Percentiles rank a stretch among this genome's conserved stretches.
phyloP scores from a whole-genome alignment of 2,329 filamentous ascomycete genomes.

The Pestalotiopsis sp. region DNA sequence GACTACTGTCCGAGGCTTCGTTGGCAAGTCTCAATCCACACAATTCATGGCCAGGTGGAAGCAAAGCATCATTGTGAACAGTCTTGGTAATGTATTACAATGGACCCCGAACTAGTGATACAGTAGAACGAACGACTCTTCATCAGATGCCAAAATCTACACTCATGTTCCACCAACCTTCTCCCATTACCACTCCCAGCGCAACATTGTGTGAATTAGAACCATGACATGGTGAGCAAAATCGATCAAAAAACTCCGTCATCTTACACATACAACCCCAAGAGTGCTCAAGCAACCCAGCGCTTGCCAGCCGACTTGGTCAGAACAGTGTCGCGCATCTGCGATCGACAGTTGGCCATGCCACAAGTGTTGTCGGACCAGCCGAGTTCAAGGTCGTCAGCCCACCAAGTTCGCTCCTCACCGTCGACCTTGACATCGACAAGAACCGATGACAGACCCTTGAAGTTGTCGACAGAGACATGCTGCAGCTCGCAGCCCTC shows the following conservation, averaged over 20 bases:
- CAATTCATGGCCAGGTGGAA: background rate
- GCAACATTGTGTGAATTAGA: background rate
- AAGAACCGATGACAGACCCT: constrained; percentile 35
- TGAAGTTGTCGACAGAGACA: constrained; percentile 24
- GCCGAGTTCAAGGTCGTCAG: constrained; percentile 44
- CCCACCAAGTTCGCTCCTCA: constrained; percentile 45
- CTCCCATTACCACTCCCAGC: constrained; percentile 8
- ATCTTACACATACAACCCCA: too few relatives aligned
- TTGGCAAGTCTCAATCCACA: background rate
- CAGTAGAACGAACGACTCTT: background rate
- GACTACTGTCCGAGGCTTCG: background rate
- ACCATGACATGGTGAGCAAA: constrained; percentile 26
- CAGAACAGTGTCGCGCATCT: constrained; percentile 30
- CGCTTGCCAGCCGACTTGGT: constrained; percentile 20
- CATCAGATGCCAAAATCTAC: constrained; percentile 8
- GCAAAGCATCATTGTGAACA: background rate
- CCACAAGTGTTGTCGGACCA: constrained; percentile 46
- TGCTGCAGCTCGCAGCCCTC: constrained; percentile 25
- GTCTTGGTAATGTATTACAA: background rate
- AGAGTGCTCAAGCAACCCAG: constrained; percentile 15
- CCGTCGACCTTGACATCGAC: constrained; percentile 41
- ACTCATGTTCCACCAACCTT: background rate
- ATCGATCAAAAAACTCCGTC: constrained; percentile 13
- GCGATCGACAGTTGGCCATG: constrained; percentile 38
- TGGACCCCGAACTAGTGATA: background rate